Conservation (phyloP, 2,329 filamentous ascomycete genomes). For the Calonectria pauciramosa region DNA sequence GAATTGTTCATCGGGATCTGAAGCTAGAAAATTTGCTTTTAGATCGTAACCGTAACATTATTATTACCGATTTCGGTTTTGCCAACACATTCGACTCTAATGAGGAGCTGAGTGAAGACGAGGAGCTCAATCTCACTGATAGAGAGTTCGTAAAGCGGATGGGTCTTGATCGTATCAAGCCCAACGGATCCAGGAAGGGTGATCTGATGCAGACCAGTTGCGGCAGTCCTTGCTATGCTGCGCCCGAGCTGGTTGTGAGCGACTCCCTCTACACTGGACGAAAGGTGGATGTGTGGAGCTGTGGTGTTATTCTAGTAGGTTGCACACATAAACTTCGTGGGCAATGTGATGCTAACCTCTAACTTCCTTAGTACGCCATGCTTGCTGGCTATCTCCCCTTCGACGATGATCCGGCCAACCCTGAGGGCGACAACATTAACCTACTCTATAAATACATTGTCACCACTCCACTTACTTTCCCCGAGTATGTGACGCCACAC, state of each 20-base stretch:
- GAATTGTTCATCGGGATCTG: conserved; percentile 96
- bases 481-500: conserved; percentile 98
- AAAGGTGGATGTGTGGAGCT: conserved; percentile 99
- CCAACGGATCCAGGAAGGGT: conserved; percentile 83
- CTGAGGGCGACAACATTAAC: conserved; percentile 99
- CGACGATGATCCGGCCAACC: conserved; percentile 97
- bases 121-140: conserved; percentile 88
- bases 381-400: conserved; percentile 97
- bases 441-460: conserved; percentile 99
- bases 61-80: conserved; percentile 99
- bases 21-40: conserved; percentile 96
- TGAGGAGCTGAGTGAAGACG: conserved; percentile 90
- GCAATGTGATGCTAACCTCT: conserved; percentile 27
- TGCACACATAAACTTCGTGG: background rate
- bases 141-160: conserved; percentile 89
- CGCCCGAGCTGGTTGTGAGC: conserved; percentile 95
- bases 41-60: conserved; percentile 97
- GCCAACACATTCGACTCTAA: conserved; percentile 95
- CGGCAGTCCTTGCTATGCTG: conserved; percentile 97
- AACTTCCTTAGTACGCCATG: conserved; percentile 88
- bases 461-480: conserved; percentile 95
- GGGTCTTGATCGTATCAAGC: conserved; percentile 84
- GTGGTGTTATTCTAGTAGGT: conserved; percentile 95
- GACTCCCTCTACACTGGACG: conserved; percentile 97
- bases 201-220: conserved; percentile 99